Evolutionary conservation across 345 rosid species (phyloP), one percentile per base, ranked within the genome.

Genomic region (Eucalyptus tenuipes): DNA sequence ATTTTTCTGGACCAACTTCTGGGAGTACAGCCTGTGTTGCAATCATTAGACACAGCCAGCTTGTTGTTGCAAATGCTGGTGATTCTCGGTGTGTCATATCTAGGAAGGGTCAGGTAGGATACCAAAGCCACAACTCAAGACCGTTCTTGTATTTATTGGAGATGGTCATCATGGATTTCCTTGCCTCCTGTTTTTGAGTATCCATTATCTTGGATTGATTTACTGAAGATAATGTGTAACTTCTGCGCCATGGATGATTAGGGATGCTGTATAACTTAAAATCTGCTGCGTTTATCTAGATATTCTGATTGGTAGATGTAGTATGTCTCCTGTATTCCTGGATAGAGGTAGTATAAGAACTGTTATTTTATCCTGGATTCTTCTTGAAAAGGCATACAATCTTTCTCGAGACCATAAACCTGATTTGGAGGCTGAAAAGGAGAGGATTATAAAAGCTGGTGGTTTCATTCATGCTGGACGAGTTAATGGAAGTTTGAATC

Each of bases 371-470:
- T 87, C 49, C 25, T 75, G 25, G 45, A 49, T 25, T 85, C 37
- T 42, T 29, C 85, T 81, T 68, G 91, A 89, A n/a, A 92, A 96
- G 96, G 99, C 99, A 44, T 97, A 93, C 92, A 93, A 96, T 97
- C 98, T 98, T 55, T 98, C 99, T 85, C 96, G 95, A 92, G 99
- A 98, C 91, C 99, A 98, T 91, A 98, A 98, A 88, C 99, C 99
- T 87, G 99, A 98, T 89, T 98, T 97, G 87, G 99, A 95, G 92
- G 93, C 91, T 86, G 99, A 98, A 91, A 98, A 94, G 91, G 99
- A 96, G 87, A 94, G 99, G 94, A 97, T 98, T 88, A 57, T 97
- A 87, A 98, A 98, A 95, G 99, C 99, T 87, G 98, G 99, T 89
- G 99, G 99, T 33, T 98, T 96, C 92, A 97, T 98, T 88, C 99